Conservation (phyloP, 2,329 filamentous ascomycete genomes). For the Hymenoscyphus infarciens region DNA sequence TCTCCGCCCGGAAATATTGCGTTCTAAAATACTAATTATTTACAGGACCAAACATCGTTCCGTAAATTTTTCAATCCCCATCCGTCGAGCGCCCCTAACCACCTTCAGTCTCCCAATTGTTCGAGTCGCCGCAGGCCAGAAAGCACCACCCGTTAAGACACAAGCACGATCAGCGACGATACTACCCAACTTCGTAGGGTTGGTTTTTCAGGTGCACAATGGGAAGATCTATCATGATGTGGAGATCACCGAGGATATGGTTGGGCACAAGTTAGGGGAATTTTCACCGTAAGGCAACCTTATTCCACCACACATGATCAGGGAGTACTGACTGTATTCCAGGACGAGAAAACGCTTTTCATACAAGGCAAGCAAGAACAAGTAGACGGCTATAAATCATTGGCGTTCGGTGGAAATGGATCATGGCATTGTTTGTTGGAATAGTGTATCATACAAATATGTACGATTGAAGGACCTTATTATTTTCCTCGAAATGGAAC, state of each 20-base stretch:
- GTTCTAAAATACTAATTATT: slow-evolving; percentile 27
- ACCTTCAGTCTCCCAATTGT: slow-evolving; percentile 49
- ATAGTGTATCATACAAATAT: slow-evolving; percentile 7
- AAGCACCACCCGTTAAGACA: slow-evolving; percentile 62
- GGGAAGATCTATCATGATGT: slow-evolving; percentile 68
- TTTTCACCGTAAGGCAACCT: slow-evolving; percentile 58
- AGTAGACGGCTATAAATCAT: slow-evolving; percentile 24
- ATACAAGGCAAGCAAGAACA: slow-evolving; percentile 71
- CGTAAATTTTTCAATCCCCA: slow-evolving; percentile 52
- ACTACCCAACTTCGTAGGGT: slow-evolving; percentile 67
- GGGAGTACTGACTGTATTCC: slow-evolving; percentile 8
- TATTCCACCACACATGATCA: not conserved
- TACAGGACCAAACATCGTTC: slow-evolving; percentile 66
- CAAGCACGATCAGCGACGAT: slow-evolving; percentile 70
- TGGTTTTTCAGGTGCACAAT: slow-evolving; percentile 69
- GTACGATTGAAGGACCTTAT: not conserved
- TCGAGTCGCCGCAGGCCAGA: slow-evolving; percentile 46
- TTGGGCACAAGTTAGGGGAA: slow-evolving; percentile 71
- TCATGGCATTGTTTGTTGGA: not conserved
- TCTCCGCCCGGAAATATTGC: not conserved
- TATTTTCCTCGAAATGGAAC: no score
- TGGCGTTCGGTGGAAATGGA: slow-evolving; percentile 18
- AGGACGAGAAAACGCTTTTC: slow-evolving; percentile 66
- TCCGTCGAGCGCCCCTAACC: slow-evolving; percentile 27
- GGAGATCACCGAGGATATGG: slow-evolving; percentile 72